These are phyloP conservation scores for Xylaria curta DNA, from an alignment of 495 filamentous ascomycete species.

Conservation along the genomic window DNA sequence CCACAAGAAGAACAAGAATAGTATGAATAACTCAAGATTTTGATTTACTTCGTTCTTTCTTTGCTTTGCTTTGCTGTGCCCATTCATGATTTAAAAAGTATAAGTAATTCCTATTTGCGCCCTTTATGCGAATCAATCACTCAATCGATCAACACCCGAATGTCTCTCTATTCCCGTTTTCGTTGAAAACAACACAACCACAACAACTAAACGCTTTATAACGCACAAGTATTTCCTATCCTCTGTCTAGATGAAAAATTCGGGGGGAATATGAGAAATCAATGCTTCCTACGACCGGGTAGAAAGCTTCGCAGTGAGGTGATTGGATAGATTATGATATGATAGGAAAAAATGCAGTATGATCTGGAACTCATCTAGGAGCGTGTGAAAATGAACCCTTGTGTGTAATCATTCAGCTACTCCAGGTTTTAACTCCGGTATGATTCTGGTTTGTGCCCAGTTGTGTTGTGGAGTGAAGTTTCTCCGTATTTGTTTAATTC, in stretches of 20 bases:
- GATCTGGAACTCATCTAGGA: neutral
- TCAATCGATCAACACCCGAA: neutral
- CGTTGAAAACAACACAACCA: neutral
- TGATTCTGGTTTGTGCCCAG: neutral
- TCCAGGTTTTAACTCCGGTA: neutral
- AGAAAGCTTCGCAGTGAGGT: conserved; percentile 1
- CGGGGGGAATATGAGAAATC: neutral
- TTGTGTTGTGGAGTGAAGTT: neutral
- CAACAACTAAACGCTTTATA: neutral
- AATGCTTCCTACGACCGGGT: conserved; percentile 6
- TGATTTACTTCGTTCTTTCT: neutral
- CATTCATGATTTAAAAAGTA: neutral
- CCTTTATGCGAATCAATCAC: neutral
- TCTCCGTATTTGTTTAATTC: neutral
- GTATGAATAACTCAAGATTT: neutral
- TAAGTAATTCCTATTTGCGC: neutral
- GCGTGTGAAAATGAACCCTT: neutral
- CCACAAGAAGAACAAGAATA: neutral
- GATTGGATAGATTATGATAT: neutral
- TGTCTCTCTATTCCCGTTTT: neutral
- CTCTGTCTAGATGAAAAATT: conserved; percentile 17
- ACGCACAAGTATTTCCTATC: conserved; percentile 6
- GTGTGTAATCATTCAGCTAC: neutral
- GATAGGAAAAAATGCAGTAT: neutral
- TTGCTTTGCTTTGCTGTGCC: neutral